These are phyloP conservation scores for Boletus vinaceobasis DNA, from an alignment of 768 basidiomycete genomes.

Conservation along the genomic window DNA sequence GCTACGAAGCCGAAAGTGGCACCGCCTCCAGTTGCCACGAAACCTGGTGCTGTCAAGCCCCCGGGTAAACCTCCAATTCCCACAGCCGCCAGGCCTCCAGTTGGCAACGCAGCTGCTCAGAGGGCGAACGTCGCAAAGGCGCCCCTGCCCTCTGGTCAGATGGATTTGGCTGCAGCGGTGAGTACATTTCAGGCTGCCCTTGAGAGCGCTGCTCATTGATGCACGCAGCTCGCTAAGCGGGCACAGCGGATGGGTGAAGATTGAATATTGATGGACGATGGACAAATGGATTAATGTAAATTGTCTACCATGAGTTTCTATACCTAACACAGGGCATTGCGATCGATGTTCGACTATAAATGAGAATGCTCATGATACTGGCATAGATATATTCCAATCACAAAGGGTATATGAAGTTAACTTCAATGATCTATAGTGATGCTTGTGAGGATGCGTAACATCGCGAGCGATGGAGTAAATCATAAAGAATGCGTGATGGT, in stretches of 20 bases:
- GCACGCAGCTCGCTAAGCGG: conserved; percentile 66
- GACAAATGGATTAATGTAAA: background rate
- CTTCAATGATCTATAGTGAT: conserved; percentile 24
- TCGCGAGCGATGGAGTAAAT: conserved; percentile 4
- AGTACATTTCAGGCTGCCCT: conserved; percentile 25
- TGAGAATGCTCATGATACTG: conserved; percentile 11
- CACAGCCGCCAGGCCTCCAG: conserved; percentile 48
- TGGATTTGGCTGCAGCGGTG: conserved; percentile 84
- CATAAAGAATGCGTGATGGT: conserved; percentile 41
- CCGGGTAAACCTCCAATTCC: conserved; percentile 64
- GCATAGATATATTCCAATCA: conserved; percentile 17
- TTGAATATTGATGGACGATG: conserved; percentile 37
- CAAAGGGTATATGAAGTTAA: conserved; percentile 27
- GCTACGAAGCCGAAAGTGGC: conserved; percentile 62
- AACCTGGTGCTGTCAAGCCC: conserved; percentile 49
- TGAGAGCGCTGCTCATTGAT: background rate
- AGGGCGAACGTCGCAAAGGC: conserved; percentile 41
- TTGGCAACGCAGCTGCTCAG: conserved; percentile 32
- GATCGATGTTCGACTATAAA: conserved; percentile 12
- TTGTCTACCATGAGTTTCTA: background rate
- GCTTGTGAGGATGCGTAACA: conserved; percentile 10
- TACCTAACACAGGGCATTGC: conserved; percentile 1
- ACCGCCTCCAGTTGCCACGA: conserved; percentile 54
- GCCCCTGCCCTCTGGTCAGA: conserved; percentile 52
- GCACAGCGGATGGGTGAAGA: conserved; percentile 62